Evolutionary conservation across 179 eudicot species (phyloP).

Genomic region (Beta macrorhiza): DNA sequence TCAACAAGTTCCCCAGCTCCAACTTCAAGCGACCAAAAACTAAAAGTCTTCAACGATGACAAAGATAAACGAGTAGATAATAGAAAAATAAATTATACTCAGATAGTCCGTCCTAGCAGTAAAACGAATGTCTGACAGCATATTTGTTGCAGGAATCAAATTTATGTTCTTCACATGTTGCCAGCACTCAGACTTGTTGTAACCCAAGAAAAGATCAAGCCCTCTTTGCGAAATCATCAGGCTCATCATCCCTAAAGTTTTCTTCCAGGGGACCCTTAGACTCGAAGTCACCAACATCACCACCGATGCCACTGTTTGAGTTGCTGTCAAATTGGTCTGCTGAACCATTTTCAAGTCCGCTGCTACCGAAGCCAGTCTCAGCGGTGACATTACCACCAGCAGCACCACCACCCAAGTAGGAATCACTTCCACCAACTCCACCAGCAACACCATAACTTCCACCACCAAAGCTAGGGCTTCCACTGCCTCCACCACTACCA

Average conservation of each 20-base stretch:
- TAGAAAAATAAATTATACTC: constrained; percentile 14
- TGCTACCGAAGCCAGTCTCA: constrained; percentile 29
- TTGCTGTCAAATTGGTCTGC: constrained; percentile 32
- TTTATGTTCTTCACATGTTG: neutral
- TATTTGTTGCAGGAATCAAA: constrained; percentile 22
- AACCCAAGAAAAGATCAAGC: constrained; percentile 28
- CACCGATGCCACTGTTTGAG: constrained; percentile 20
- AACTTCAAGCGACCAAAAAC: constrained; percentile 11
- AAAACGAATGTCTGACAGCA: constrained; percentile 25
- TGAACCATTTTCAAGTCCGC: constrained; percentile 38
- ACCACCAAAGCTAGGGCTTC: neutral
- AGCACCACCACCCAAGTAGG: constrained; percentile 25
- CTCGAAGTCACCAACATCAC: constrained; percentile 27
- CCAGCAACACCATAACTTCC: constrained; percentile 35
- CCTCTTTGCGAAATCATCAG: constrained; percentile 46
- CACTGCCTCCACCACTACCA: constrained; percentile 17
- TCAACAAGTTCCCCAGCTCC: constrained; percentile 3
- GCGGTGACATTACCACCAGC: constrained; percentile 27
- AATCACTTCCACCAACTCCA: constrained; percentile 35
- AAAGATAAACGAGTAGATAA: constrained; percentile 5
- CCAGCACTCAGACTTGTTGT: neutral
- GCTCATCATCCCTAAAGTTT: constrained; percentile 39
- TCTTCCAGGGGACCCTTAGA: constrained; percentile 35
- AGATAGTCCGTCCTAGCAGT: constrained; percentile 12
- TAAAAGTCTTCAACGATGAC: constrained; percentile 4